A percentile compares a stretch with the other conserved stretches of the same genome.
phyloP scores from a whole-genome alignment of 306 rosid genomes.

The Sphenostylis stenocarpa region DNA sequence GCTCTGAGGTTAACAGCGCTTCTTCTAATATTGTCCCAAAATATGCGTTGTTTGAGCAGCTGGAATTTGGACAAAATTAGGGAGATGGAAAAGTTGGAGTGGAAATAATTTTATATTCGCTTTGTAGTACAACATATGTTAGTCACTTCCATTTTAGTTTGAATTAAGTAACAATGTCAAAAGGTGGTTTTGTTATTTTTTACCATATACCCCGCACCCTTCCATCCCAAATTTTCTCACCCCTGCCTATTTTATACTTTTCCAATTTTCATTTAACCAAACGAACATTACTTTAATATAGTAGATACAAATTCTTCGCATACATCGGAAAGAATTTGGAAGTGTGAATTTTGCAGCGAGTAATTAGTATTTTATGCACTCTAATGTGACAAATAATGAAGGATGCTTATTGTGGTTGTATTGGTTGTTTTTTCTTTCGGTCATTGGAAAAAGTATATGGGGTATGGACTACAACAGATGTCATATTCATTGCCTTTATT shows the following conservation, averaged over 20 bases:
- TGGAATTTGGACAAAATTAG: no score
- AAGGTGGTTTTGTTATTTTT: slow-evolving; percentile 7
- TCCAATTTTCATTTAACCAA: neutral
- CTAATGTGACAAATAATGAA: neutral
- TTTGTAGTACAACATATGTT: slow-evolving; percentile 10
- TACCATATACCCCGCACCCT: neutral
- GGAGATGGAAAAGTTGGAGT: no score
- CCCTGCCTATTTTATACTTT: neutral
- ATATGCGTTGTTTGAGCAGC: neutral
- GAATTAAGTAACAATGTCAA: neutral
- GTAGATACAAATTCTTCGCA: neutral
- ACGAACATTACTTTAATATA: no score
- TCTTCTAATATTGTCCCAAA: neutral
- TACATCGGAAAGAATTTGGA: neutral
- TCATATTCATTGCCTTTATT: neutral
- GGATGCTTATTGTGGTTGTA: neutral
- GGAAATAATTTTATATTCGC: neutral
- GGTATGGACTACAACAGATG: neutral
- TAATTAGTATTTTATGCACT: neutral
- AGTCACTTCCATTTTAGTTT: neutral
- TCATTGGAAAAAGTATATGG: neutral
- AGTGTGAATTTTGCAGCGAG: slow-evolving; percentile 5
- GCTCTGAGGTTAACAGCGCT: slow-evolving; percentile 6
- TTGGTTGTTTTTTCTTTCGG: neutral
- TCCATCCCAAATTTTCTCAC: neutral